Evolutionary conservation across 1,284 basidiomycete genomes (phyloP).

Genomic region (Ustilago cynodontis): DNA sequence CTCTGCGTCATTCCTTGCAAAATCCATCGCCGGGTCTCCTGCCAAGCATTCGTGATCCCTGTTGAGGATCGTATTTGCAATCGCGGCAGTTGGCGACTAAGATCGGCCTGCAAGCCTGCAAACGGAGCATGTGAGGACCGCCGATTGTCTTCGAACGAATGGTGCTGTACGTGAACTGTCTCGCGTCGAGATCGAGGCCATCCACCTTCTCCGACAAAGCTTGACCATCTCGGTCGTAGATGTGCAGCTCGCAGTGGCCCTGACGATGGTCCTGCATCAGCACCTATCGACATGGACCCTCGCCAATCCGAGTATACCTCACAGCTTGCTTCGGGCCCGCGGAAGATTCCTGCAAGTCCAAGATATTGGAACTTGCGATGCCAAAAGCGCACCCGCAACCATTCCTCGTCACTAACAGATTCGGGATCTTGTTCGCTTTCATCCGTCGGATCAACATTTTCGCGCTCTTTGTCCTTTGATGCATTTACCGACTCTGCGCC

Average conservation of each 20-base stretch:
- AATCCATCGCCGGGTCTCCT: slow-evolving; percentile 40
- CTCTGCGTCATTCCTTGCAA: slow-evolving; percentile 26
- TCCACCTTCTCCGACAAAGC: slow-evolving; percentile 29
- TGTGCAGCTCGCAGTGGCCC: slow-evolving; percentile 11
- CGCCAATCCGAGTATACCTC: slow-evolving; percentile 37
- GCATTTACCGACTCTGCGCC: neutral
- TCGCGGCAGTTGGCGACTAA: slow-evolving; percentile 18
- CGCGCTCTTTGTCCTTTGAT: neutral
- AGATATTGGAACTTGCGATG: slow-evolving; percentile 37
- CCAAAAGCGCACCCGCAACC: slow-evolving; percentile 34
- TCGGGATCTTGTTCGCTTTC: neutral
- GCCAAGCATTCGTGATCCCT: slow-evolving; percentile 6
- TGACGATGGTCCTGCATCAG: neutral
- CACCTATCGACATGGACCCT: slow-evolving; percentile 15
- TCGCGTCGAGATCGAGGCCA: slow-evolving; percentile 13
- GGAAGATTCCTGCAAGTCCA: slow-evolving; percentile 38
- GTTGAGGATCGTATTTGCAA: slow-evolving; percentile 4
- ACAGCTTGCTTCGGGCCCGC: slow-evolving; percentile 10
- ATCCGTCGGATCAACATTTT: neutral
- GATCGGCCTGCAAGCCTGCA: slow-evolving; percentile 7
- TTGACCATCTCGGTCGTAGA: slow-evolving; percentile 27
- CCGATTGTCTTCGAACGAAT: slow-evolving; percentile 4
- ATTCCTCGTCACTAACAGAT: slow-evolving; percentile 1
- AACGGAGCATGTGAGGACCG: slow-evolving; percentile 13
- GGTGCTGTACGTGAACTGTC: neutral